Percentiles rank a stretch among this genome's conserved stretches.
Evolutionary conservation across 176 grass and related monocot species (phyloP).

Genomic region (Aegilops umbellulata): DNA sequence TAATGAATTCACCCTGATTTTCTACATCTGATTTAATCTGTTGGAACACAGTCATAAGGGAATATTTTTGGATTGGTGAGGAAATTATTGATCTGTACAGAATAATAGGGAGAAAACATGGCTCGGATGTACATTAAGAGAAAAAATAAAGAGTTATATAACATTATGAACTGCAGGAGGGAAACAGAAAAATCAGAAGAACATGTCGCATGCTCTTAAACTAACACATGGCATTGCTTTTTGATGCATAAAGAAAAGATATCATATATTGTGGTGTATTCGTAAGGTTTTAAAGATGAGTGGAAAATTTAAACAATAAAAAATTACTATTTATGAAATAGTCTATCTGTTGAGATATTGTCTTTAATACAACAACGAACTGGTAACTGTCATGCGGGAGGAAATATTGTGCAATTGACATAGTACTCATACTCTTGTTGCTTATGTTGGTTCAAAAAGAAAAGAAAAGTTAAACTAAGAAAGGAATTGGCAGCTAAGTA

Average conservation of each 20-base stretch:
- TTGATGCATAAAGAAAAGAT: neutral
- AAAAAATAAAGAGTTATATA: constrained; percentile 5
- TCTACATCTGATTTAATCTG: constrained; percentile 99
- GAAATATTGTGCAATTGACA: constrained; percentile 5
- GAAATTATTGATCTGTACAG: constrained; percentile 9
- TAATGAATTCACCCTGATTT: constrained; percentile 83
- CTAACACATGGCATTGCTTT: neutral
- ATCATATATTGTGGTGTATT: neutral
- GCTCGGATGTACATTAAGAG: neutral
- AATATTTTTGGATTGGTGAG: neutral
- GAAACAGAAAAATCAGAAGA: neutral
- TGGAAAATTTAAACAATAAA: neutral
- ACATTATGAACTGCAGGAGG: neutral
- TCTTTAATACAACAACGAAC: neutral
- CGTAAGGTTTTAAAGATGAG: neutral
- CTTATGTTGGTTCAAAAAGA: neutral
- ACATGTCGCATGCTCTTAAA: constrained; percentile 11
- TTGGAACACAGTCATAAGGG: constrained; percentile 28
- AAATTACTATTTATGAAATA: neutral
- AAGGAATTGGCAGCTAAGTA: neutral
- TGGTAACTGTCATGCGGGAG: neutral
- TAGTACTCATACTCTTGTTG: neutral
- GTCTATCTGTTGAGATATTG: constrained; percentile 19
- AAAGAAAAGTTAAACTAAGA: neutral
- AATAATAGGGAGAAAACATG: constrained; percentile 20